These are phyloP conservation scores for Cutaneotrichosporon sp. DNA, from an alignment of 1,284 basidiomycete species.

Conservation along the genomic window DNA sequence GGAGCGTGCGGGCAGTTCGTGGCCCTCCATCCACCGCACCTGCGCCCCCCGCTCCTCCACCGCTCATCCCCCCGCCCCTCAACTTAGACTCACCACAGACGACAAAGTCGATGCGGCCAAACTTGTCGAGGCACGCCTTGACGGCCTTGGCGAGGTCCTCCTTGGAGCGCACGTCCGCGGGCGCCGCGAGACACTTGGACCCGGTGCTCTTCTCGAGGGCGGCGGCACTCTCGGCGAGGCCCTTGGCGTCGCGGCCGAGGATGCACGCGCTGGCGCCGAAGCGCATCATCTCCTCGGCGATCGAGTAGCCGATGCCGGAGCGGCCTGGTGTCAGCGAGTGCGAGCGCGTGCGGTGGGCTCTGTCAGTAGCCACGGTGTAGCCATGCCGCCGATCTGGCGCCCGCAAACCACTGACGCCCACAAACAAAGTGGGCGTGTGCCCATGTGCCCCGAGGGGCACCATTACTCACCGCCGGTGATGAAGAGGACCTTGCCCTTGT, in stretches of 20 bases:
- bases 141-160: constrained; percentile 75
- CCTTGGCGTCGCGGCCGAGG: constrained; percentile 79
- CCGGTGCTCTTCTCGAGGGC: constrained; percentile 73
- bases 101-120: constrained; percentile 91
- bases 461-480: constrained; percentile 76
- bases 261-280: constrained; percentile 82
- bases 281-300: constrained; percentile 82
- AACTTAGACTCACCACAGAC: constrained; percentile 70
- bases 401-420: no score
- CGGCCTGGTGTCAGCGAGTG: constrained; percentile 44
- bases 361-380: no score
- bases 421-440: no score
- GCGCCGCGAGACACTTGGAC: constrained; percentile 67
- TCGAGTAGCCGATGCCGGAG: constrained; percentile 87
- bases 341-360: no score
- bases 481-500: constrained; percentile 81
- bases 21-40: not conserved
- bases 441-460: no score
- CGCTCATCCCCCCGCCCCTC: not conserved
- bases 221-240: constrained; percentile 69
- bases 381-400: no score
- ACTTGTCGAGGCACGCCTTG: constrained; percentile 68
- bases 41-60: no score
- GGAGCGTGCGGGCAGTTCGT: not conserved
- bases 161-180: constrained; percentile 82